These are phyloP conservation scores for Rhodotorula kratochvilovae DNA, from an alignment of 768 basidiomycete genomes.

Conservation along the genomic window DNA sequence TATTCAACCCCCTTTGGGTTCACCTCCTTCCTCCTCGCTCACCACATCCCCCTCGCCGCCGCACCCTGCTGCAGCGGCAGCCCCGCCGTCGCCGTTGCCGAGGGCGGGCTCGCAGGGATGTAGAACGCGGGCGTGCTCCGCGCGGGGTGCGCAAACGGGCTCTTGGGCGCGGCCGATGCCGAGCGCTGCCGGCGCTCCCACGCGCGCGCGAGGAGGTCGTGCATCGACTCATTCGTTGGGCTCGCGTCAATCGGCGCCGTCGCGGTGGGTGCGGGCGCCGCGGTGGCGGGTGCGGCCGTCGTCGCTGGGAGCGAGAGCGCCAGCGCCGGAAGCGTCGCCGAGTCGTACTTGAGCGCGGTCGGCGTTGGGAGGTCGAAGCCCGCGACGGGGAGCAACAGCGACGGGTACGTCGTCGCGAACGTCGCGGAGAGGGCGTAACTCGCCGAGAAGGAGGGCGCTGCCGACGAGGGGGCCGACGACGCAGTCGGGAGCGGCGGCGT, in stretches of 20 bases:
- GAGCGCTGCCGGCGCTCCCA: constrained; percentile 19
- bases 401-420: constrained; percentile 24
- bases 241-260: not conserved
- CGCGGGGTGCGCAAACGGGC: constrained; percentile 1
- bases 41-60: no score
- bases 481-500: not conserved
- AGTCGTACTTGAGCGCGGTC: constrained; percentile 5
- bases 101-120: constrained; percentile 3
- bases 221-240: not conserved
- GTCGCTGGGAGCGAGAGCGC: not conserved
- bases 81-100: no score
- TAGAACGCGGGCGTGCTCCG: constrained; percentile 22
- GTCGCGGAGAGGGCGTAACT: constrained; percentile 12
- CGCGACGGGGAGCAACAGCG: constrained; percentile 12
- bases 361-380: constrained; percentile 12
- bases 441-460: not conserved
- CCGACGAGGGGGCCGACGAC: not conserved
- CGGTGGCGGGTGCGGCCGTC: not conserved
- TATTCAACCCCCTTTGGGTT: no score
- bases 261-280: not conserved
- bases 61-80: no score
- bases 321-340: not conserved
- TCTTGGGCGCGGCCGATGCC: not conserved
- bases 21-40: no score
- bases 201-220: constrained; percentile 25